Percentiles rank a stretch among this genome's conserved stretches.
These are phyloP conservation scores for Sporothrix inflata DNA, from an alignment of 2,329 filamentous ascomycete species.

Conservation along the genomic window DNA sequence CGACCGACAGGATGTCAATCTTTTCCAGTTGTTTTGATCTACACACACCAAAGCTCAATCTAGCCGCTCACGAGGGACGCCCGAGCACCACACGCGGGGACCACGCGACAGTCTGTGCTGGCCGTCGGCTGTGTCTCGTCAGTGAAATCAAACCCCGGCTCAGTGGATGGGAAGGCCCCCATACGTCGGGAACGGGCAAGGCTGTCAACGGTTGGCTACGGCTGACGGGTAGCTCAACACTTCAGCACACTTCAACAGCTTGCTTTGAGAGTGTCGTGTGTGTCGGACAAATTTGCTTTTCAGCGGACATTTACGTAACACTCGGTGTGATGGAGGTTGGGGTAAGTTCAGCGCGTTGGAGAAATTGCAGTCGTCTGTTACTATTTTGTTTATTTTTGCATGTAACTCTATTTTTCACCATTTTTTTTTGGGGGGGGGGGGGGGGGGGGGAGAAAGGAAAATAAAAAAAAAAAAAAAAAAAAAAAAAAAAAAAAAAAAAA, in stretches of 20 bases:
- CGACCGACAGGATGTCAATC: neutral
- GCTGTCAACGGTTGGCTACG: slow-evolving; percentile 11
- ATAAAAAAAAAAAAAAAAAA: neutral
- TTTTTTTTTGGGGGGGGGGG: too few relatives aligned
- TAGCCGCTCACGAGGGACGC: neutral
- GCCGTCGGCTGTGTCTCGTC: neutral
- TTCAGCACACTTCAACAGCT: neutral
- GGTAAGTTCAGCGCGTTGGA: neutral
- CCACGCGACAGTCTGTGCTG: neutral
- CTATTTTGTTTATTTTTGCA: neutral
- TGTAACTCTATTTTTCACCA: neutral
- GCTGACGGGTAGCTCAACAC: neutral
- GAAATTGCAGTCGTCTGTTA: neutral
- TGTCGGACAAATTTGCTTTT: too few relatives aligned
- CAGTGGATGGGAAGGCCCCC: slow-evolving; percentile 1
- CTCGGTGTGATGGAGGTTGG: neutral
- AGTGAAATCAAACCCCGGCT: neutral
- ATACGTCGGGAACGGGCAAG: neutral
- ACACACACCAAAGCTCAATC: neutral
- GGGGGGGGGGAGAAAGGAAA: too few relatives aligned
- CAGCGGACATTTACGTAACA: neutral
- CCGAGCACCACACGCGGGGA: neutral
- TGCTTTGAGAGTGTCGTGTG: too few relatives aligned
- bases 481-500: neutral
- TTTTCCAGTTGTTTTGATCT: neutral